phyloP scores from a whole-genome alignment of 2,329 filamentous ascomycete species.

The Pseudogymnoascus sp. region DNA sequence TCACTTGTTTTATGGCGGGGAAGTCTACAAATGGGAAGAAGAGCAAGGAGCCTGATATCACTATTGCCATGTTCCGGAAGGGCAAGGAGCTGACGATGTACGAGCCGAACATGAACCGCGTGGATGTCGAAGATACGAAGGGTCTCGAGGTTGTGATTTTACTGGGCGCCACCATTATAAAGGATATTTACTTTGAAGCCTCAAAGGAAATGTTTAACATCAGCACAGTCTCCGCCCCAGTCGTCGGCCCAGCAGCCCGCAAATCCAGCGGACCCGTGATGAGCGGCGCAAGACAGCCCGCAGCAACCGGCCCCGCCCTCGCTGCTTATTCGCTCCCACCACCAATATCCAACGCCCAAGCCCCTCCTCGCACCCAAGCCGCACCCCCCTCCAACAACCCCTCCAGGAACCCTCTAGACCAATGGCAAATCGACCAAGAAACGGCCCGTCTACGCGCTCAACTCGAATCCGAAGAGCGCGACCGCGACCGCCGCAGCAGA shows the following conservation, averaged over 20 bases:
- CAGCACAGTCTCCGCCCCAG: slow-evolving; percentile 35
- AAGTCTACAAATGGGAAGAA: slow-evolving; percentile 65
- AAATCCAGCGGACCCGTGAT: slow-evolving; percentile 26
- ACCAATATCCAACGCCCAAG: slow-evolving; percentile 17
- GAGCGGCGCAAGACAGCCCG: slow-evolving; percentile 21
- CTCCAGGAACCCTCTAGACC: slow-evolving; percentile 20
- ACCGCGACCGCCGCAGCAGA: slow-evolving; percentile 47
- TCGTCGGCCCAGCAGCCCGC: slow-evolving; percentile 17
- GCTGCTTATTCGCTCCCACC: slow-evolving; percentile 19
- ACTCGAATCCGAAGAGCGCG: slow-evolving; percentile 36
- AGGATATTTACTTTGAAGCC: slow-evolving; percentile 55
- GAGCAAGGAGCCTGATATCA: slow-evolving; percentile 89
- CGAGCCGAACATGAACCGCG: slow-evolving; percentile 80
- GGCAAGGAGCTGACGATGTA: slow-evolving; percentile 72
- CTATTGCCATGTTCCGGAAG: slow-evolving; percentile 75
- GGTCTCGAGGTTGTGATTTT: slow-evolving; percentile 77
- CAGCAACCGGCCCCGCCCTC: slow-evolving; percentile 12
- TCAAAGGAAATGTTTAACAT: slow-evolving; percentile 74
- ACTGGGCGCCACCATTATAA: slow-evolving; percentile 53
- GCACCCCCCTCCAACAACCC: slow-evolving; percentile 25
- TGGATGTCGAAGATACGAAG: slow-evolving; percentile 90
- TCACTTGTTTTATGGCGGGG: slow-evolving; percentile 81
- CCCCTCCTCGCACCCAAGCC: slow-evolving; percentile 16
- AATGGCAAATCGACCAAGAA: slow-evolving; percentile 58
- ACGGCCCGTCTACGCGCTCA: slow-evolving; percentile 60